A percentile compares a stretch with the other conserved stretches of the same genome.
phyloP scores from a whole-genome alignment of 495 filamentous ascomycete species.

The Hypoxylon fragiforme region DNA sequence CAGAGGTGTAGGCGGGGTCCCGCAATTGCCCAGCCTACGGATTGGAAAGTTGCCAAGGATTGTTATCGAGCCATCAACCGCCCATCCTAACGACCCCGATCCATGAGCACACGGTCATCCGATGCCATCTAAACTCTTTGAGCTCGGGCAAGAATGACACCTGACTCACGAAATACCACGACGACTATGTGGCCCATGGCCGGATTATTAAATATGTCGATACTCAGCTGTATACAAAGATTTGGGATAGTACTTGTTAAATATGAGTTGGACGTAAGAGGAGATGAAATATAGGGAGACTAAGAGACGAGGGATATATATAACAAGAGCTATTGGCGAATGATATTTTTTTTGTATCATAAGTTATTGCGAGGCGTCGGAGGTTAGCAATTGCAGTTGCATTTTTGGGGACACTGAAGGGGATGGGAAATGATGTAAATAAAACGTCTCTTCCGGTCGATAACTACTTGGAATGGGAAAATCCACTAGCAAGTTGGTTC shows the following conservation, averaged over 20 bases:
- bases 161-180: background rate
- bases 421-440: background rate
- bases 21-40: constrained; percentile 50
- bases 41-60: constrained; percentile 52
- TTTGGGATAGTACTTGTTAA: background rate
- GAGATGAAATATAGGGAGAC: no score
- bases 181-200: constrained; percentile 5
- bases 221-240: background rate
- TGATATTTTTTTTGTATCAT: constrained; percentile 26
- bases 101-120: background rate
- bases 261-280: background rate
- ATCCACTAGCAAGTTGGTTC: no score
- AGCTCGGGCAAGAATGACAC: background rate
- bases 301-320: constrained; percentile 1
- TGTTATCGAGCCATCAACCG: constrained; percentile 56
- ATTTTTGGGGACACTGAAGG: background rate
- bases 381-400: constrained; percentile 9
- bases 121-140: background rate
- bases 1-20: constrained; percentile 41
- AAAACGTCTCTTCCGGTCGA: no score
- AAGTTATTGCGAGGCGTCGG: constrained; percentile 24
- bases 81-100: constrained; percentile 29
- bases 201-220: constrained; percentile 1
- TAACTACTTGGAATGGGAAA: no score
- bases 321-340: background rate